A percentile compares a stretch with the other conserved stretches of the same genome.
phyloP scores from a whole-genome alignment of 495 filamentous ascomycete species.

The Penicillium bovifimosum region DNA sequence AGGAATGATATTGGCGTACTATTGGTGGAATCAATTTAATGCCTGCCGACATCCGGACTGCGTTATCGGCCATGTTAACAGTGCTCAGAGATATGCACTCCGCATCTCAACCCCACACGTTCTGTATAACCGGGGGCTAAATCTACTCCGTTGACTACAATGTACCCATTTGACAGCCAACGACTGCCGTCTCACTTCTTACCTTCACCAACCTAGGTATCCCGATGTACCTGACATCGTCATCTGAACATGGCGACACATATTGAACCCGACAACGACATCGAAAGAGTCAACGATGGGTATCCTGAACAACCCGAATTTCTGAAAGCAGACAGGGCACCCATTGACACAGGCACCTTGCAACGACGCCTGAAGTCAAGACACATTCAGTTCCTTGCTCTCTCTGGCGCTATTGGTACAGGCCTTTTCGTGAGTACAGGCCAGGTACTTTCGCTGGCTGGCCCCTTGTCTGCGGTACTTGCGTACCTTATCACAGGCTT shows the following conservation, averaged over 20 bases:
- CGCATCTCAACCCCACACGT: not conserved
- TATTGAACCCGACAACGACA: not conserved
- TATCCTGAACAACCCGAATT: not conserved
- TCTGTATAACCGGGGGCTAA: not conserved
- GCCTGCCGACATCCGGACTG: not conserved
- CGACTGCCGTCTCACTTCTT: not conserved
- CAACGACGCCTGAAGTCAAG: conserved; percentile 55
- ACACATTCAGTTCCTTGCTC: conserved; percentile 59
- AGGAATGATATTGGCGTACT: not conserved
- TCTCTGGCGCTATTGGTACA: conserved; percentile 55
- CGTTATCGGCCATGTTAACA: too few relatives aligned
- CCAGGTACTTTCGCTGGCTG: conserved; percentile 52
- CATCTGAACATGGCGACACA: not conserved
- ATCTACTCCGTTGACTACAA: not conserved
- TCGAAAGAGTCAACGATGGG: too few relatives aligned
- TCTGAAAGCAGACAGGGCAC: not conserved
- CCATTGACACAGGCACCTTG: conserved; percentile 12
- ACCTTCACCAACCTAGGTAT: too few relatives aligned
- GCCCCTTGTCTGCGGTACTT: conserved; percentile 59
- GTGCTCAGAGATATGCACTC: too few relatives aligned
- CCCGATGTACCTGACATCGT: not conserved
- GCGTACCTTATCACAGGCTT: conserved; percentile 60
- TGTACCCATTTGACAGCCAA: not conserved
- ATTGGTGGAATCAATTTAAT: not conserved
- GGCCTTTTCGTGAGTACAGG: conserved; percentile 68